Evolutionary conservation across 495 filamentous ascomycete genomes (phyloP).

Genomic region (Xylaria cubensis): DNA sequence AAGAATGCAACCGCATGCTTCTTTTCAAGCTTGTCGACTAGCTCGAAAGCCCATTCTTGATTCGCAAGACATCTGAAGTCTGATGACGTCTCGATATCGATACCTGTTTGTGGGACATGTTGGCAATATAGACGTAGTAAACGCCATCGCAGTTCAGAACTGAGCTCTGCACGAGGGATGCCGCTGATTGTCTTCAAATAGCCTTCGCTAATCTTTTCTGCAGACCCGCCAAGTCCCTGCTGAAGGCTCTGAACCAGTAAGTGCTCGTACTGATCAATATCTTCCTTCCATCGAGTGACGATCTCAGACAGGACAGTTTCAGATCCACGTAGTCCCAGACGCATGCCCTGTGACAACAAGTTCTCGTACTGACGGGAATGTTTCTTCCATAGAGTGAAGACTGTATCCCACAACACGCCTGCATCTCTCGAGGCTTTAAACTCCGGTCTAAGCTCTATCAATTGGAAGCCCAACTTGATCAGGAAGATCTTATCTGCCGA

Average conservation of each 20-base stretch:
- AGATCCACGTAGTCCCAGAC: slow-evolving; percentile 3
- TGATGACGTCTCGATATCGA: slow-evolving; percentile 31
- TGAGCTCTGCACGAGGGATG: slow-evolving; percentile 4
- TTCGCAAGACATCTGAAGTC: slow-evolving; percentile 28
- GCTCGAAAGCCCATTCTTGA: slow-evolving; percentile 28
- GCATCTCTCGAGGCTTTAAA: slow-evolving; percentile 2
- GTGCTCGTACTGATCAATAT: slow-evolving; percentile 28
- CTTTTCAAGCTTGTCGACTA: slow-evolving; percentile 28
- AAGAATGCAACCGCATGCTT: slow-evolving; percentile 32
- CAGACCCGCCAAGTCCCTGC: slow-evolving; percentile 31
- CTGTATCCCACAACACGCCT: slow-evolving; percentile 17
- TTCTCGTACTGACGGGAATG: slow-evolving; percentile 11
- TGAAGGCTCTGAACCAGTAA: slow-evolving; percentile 27
- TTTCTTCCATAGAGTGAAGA: slow-evolving; percentile 28
- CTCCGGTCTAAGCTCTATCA: slow-evolving; percentile 25
- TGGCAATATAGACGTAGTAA: slow-evolving; percentile 37
- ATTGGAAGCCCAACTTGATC: slow-evolving; percentile 29
- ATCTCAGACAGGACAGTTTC: neutral
- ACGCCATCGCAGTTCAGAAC: slow-evolving; percentile 24
- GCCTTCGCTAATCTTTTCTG: slow-evolving; percentile 18
- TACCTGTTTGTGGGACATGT: slow-evolving; percentile 29
- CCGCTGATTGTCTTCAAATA: slow-evolving; percentile 19
- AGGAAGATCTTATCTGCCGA: slow-evolving; percentile 24
- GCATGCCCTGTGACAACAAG: slow-evolving; percentile 12
- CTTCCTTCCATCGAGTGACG: slow-evolving; percentile 13